phyloP scores from a whole-genome alignment of 1,139 yeast genomes.

The Yamadazyma songkhlaensis region DNA sequence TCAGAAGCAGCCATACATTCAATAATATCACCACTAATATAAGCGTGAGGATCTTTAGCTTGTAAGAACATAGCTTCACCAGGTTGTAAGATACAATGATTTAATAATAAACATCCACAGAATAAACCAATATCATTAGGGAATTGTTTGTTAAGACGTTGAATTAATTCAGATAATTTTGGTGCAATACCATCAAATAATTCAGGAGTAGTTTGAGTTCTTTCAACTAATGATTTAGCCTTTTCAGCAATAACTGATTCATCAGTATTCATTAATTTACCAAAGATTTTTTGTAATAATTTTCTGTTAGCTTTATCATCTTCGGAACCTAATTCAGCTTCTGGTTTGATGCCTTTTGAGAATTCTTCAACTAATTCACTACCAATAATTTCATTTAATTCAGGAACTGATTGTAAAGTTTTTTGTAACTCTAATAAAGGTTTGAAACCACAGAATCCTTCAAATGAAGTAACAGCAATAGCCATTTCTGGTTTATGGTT shows the following conservation, averaged over 20 bases:
- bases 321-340: constrained; percentile 41
- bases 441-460: constrained; percentile 97
- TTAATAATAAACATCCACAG: constrained; percentile 90
- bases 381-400: constrained; percentile 70
- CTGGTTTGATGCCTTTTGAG: constrained; percentile 42
- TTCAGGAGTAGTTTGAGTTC: constrained; percentile 55
- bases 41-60: constrained; percentile 98
- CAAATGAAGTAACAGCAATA: constrained; percentile 90
- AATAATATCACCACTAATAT: constrained; percentile 92
- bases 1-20: constrained; percentile 99
- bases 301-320: constrained; percentile 56
- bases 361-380: constrained; percentile 54
- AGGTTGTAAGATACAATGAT: constrained; percentile 76
- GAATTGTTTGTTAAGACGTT: constrained; percentile 79
- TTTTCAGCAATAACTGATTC: constrained; percentile 51
- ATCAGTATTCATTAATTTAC: constrained; percentile 76
- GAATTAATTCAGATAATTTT: constrained; percentile 66
- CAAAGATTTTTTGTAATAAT: constrained; percentile 71
- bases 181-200: constrained; percentile 41
- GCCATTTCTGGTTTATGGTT: constrained; percentile 99
- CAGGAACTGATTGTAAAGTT: constrained; percentile 70
- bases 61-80: constrained; percentile 97
- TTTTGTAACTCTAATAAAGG: constrained; percentile 75
- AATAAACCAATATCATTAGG: constrained; percentile 93
- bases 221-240: constrained; percentile 60